These are phyloP conservation scores for Hortiboletus rubellus DNA, from an alignment of 1,284 basidiomycete species.

Conservation along the genomic window DNA sequence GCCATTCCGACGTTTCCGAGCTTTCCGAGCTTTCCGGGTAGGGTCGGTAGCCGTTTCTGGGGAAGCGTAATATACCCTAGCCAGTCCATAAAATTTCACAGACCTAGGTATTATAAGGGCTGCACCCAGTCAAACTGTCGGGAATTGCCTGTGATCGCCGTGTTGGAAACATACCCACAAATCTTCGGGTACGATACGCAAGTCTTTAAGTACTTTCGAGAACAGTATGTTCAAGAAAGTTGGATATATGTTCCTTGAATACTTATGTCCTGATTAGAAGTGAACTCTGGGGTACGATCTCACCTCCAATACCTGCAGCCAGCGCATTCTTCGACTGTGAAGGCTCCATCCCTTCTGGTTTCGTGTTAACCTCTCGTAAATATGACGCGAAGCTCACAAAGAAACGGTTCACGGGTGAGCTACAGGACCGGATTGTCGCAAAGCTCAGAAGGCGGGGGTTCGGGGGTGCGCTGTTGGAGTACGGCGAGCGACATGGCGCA, in stretches of 20 bases:
- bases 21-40: too few species aligned
- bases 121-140: too few species aligned
- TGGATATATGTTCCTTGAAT: neutral
- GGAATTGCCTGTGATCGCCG: conserved; percentile 52
- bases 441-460: neutral
- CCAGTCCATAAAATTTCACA: too few species aligned
- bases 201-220: conserved; percentile 65
- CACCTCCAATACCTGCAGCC: conserved; percentile 70
- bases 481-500: conserved; percentile 11
- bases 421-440: neutral
- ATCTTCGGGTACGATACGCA: conserved; percentile 47
- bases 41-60: too few species aligned
- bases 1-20: too few species aligned
- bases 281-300: conserved; percentile 66
- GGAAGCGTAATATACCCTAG: too few species aligned
- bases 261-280: conserved; percentile 40
- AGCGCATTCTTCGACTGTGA: conserved; percentile 50
- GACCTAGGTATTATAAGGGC: too few species aligned
- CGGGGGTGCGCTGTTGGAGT: neutral
- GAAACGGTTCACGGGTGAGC: conserved; percentile 16
- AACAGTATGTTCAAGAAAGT: conserved; percentile 45
- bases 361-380: neutral
- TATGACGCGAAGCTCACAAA: conserved; percentile 10
- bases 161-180: conserved; percentile 58
- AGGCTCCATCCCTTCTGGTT: conserved; percentile 24